These are phyloP conservation scores for Phanerochaete carnosa DNA, from an alignment of 768 basidiomycete species.

Conservation along the genomic window DNA sequence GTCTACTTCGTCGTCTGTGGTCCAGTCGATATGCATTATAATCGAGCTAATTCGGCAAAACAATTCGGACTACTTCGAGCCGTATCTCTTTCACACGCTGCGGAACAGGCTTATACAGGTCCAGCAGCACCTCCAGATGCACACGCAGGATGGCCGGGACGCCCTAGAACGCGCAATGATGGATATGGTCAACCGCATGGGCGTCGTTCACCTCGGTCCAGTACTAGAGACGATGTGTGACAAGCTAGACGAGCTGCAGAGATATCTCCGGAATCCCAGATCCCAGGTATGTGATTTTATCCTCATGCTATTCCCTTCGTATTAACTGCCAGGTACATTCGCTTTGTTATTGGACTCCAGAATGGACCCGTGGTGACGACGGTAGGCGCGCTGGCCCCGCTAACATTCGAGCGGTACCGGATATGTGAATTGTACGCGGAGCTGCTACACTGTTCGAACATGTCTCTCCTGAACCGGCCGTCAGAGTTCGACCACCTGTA, in stretches of 20 bases:
- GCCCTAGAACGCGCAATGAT: constrained; percentile 68
- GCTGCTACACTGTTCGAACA: constrained; percentile 95
- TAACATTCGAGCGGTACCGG: constrained; percentile 93
- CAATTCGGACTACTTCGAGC: constrained; percentile 98
- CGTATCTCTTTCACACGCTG: constrained; percentile 91
- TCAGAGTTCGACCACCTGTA: constrained; percentile 68
- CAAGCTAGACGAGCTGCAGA: constrained; percentile 64
- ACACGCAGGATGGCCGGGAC: constrained; percentile 57
- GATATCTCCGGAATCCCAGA: constrained; percentile 66
- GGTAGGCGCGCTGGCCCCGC: constrained; percentile 68
- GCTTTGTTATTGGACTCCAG: constrained; percentile 32
- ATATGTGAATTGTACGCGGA: constrained; percentile 98
- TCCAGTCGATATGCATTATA: constrained; percentile 82
- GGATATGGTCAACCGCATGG: constrained; percentile 81
- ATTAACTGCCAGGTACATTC: background rate
- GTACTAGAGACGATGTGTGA: constrained; percentile 73
- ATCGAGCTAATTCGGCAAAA: constrained; percentile 96
- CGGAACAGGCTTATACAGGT: constrained; percentile 87
- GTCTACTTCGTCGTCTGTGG: constrained; percentile 72
- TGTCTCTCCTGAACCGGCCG: constrained; percentile 89
- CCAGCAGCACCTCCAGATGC: constrained; percentile 62
- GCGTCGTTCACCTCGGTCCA: constrained; percentile 87
- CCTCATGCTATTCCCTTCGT: background rate
- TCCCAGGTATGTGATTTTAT: constrained; percentile 56
- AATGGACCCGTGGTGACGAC: constrained; percentile 68